Base-by-base conservation (phyloP, 2,329 filamentous ascomycete genomes). In the Neoarthrinium moseri region DNA sequence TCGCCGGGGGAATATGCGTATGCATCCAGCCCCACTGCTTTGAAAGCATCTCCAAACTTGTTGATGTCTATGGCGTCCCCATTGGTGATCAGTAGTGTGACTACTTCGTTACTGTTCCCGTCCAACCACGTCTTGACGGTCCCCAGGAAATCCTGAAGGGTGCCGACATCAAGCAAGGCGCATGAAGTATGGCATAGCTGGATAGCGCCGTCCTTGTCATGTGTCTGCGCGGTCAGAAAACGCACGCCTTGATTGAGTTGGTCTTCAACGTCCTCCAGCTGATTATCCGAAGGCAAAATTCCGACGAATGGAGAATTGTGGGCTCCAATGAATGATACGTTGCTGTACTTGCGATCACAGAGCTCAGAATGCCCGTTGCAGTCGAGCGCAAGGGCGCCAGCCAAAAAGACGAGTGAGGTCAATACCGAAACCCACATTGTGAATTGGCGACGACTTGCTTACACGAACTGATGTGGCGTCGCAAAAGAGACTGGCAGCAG, bases 271-370 rank as follows among this genome's bases (percentile, higher is more conserved):
- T 75, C 72, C 41, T 81, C 70, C 50, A 79, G 77, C 58, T 88
- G 84, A 62, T 86, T 84, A 49, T 84, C 66, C 47, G 72, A 64
- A 1, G 72, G 71, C 7, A 73, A 56, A 41, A 69, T 53, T 32
- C 84, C 81, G 32, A 84, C 75, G 56, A 87, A 87, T 29, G 81
- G 75, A 12, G 77, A 78, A 66, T 88, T 77, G 65, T 88, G 85
- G 6, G 84, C 73, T 20, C 83, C 85, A 15, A 84, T 66, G 48
- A 79, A 76, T n/a, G 77, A 77, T 44, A 86, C 62, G 29, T 83
- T 73, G 50, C 80, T 79, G 66, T 85, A 86, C 33, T 61, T 65
- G 30, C 77, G 74, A 38, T 62, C 59, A 64, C 83, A 86, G 45
- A 81, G 76, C 30, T 72, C 71, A 2, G 73, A 56, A 43, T 74